phyloP scores from a whole-genome alignment of 2,329 filamentous ascomycete genomes.

The Myriosclerotinia scirpicola region DNA sequence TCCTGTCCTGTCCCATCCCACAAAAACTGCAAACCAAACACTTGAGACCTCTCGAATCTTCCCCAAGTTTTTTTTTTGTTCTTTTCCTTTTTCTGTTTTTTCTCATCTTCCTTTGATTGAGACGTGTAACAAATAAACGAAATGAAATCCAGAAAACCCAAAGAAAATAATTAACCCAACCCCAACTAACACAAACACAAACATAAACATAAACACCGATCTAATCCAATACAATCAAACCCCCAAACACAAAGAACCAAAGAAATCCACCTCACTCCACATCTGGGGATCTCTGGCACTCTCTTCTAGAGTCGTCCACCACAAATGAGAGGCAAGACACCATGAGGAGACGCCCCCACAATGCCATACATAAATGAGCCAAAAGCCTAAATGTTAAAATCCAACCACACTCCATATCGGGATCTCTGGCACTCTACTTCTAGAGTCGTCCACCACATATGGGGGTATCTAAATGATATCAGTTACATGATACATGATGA shows the following conservation, averaged over 20 bases:
- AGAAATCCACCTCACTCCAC: not conserved
- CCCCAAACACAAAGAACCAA: not conserved
- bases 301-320: no score
- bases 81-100: not conserved
- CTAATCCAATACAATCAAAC: not conserved
- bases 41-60: not conserved
- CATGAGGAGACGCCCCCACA: not conserved
- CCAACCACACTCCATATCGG: not conserved
- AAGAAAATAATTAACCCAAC: not conserved
- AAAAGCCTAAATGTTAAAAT: not conserved
- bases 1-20: not conserved
- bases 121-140: not conserved
- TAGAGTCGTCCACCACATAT: not conserved
- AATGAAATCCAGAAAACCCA: not conserved
- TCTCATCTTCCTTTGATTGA: not conserved
- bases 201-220: no score
- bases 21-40: no score
- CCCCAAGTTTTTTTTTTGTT: not conserved
- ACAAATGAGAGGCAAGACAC: not conserved
- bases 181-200: not conserved
- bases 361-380: not conserved
- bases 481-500: not conserved
- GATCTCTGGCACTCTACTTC: not conserved
- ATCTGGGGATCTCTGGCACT: no score
- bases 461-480: not conserved